Conservation (phyloP, 2,329 filamentous ascomycete genomes). For the Fusarium siculi region DNA sequence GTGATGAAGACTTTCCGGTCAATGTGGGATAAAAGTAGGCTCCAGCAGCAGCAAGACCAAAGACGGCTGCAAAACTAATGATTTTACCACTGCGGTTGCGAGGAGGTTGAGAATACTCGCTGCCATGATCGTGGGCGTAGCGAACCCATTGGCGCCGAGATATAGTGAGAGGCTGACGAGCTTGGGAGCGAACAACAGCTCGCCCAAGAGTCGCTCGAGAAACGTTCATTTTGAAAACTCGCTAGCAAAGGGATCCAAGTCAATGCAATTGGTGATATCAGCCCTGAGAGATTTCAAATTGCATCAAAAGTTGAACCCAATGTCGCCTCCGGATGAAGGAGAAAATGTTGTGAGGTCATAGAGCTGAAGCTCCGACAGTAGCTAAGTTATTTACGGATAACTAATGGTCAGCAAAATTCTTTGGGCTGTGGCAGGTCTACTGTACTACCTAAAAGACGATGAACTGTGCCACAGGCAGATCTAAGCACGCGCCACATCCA, state of each 20-base stretch:
- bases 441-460: not conserved
- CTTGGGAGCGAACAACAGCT: conserved; percentile 41
- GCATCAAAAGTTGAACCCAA: conserved; percentile 1
- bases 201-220: conserved; percentile 46
- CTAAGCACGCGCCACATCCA: conserved; percentile 27
- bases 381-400: conserved; percentile 4
- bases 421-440: conserved; percentile 34
- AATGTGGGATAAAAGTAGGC: conserved; percentile 53
- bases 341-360: conserved; percentile 44
- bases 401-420: conserved; percentile 45
- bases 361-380: conserved; percentile 25
- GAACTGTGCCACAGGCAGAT: conserved; percentile 14
- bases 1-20: conserved; percentile 41
- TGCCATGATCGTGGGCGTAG: conserved; percentile 44
- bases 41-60: conserved; percentile 53
- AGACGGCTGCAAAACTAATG: conserved; percentile 47
- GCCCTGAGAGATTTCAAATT: conserved; percentile 4
- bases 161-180: conserved; percentile 34
- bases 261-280: conserved; percentile 5
- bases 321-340: conserved; percentile 22
- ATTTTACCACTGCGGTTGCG: conserved; percentile 44
- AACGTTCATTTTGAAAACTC: conserved; percentile 45
- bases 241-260: not conserved
- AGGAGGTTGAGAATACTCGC: conserved; percentile 33
- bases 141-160: conserved; percentile 47